Evolutionary conservation across 2,329 filamentous ascomycete genomes (phyloP).

Genomic region (Hyphodiscus sp.): DNA sequence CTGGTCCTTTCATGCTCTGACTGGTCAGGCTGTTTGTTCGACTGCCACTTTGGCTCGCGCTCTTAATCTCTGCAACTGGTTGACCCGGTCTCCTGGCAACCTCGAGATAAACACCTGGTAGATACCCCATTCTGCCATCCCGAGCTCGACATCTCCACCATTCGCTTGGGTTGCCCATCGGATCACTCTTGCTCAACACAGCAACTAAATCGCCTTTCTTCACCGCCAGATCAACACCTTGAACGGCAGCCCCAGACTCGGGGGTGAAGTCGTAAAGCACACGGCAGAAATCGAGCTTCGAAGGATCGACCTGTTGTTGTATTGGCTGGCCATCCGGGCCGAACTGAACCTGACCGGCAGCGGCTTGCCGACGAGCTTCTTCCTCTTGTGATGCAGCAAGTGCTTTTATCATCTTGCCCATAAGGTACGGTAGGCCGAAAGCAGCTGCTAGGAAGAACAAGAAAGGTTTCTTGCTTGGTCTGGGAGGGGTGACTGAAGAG

Average conservation of each 20-base stretch:
- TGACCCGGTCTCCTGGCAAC: conserved; percentile 52
- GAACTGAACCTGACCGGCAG: conserved; percentile 45
- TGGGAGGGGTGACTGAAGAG: conserved; percentile 49
- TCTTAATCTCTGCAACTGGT: conserved; percentile 28
- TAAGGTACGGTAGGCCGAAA: conserved; percentile 91
- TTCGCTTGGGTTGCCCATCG: conserved; percentile 83
- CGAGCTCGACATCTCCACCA: conserved; percentile 96
- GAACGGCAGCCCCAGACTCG: conserved; percentile 53
- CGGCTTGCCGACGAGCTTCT: conserved; percentile 58
- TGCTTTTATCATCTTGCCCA: conserved; percentile 89
- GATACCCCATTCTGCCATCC: conserved; percentile 84
- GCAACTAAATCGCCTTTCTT: conserved; percentile 95
- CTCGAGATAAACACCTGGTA: conserved; percentile 87
- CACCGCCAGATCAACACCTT: conserved; percentile 81
- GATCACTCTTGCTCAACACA: conserved; percentile 86
- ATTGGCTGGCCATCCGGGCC: conserved; percentile 42
- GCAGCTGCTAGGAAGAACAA: conserved; percentile 93
- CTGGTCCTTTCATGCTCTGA: conserved; percentile 37
- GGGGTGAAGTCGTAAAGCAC: conserved; percentile 92
- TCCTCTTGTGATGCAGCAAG: conserved; percentile 81
- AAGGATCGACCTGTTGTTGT: conserved; percentile 63
- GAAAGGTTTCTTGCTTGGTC: conserved; percentile 89
- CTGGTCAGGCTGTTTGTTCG: conserved; percentile 32
- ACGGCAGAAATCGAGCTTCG: conserved; percentile 93
- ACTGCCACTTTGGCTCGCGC: conserved; percentile 40